Evolutionary conservation across 2,329 filamentous ascomycete species (phyloP).

Genomic region (Graphilbum sp.): DNA sequence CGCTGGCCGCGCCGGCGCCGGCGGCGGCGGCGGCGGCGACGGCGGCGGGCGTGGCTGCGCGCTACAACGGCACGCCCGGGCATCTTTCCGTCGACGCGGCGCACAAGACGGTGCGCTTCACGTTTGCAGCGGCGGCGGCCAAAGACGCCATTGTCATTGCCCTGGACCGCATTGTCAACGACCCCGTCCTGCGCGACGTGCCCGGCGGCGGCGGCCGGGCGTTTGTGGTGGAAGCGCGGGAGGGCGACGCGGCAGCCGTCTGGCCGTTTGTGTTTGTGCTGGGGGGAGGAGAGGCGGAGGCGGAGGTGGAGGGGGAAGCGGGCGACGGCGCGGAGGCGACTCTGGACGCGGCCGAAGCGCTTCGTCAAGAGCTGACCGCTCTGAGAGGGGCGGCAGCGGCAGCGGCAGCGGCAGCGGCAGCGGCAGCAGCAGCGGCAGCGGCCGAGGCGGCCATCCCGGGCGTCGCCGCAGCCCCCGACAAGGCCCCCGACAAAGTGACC

Average conservation of each 20-base stretch:
- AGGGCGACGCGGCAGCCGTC: slow-evolving; percentile 1
- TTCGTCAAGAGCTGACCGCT: too few relatives aligned
- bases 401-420: neutral
- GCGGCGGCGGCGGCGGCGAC: slow-evolving; percentile 2
- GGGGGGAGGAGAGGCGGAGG: slow-evolving; percentile 6
- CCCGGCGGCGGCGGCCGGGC: slow-evolving; percentile 11
- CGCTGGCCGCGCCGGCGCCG: slow-evolving; percentile 8
- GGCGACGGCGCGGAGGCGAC: too few relatives aligned
- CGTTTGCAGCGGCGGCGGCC: slow-evolving; percentile 3
- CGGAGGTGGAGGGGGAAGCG: slow-evolving; percentile 3
- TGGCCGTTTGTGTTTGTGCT: slow-evolving; percentile 13
- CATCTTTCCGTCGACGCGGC: slow-evolving; percentile 8
- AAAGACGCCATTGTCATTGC: slow-evolving; percentile 11
- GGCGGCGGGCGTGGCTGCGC: slow-evolving; percentile 2
- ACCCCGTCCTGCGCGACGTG: slow-evolving; percentile 9
- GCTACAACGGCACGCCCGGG: slow-evolving; percentile 10
- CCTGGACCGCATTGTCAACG: slow-evolving; percentile 8
- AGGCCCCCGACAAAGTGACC: slow-evolving; percentile 2
- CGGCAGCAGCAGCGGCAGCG: neutral
- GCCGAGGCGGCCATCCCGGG: neutral
- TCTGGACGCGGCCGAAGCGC: too few relatives aligned
- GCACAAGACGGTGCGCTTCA: slow-evolving; percentile 8
- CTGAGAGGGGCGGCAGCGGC: neutral
- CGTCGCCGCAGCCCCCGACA: neutral
- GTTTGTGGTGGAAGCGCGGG: slow-evolving; percentile 10